Base-by-base conservation (phyloP, 75 land plant species). In the Chamaecyparis obtusa region DNA sequence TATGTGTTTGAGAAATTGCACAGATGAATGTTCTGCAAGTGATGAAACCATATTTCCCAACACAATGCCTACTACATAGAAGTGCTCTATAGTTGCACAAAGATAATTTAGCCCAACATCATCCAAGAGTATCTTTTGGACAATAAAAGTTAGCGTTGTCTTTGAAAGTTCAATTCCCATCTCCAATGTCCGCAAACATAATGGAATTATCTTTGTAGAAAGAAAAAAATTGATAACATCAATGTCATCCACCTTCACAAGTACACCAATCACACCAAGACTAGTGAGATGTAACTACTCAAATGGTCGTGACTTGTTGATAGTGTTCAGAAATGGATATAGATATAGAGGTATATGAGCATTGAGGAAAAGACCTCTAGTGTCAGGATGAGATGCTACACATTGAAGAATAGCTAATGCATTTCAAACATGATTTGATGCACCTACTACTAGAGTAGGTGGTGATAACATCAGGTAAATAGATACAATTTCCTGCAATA, bases 221-320 rank as follows among this genome's bases (percentile, higher is more conserved):
- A 98, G 95, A 79, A 98, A 95, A 87, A 96, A 98, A 85, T 94
- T 93, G 74, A 98, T 97, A 16, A 98, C 99, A 55, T 98, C 99
- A 5, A 96, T 94, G 84, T 98, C 99, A 92, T 96, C 97, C 87
- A 98, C 99, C 99, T 96, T 98, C 46, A 98, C 99, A 84, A 98
- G 89, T 51, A 99, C 99, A 71, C 99, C 99, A 92, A 98, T 98
- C 48, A 98, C 99, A 84, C 99, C 99, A 87, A 98, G 94, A 89
- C 99, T 98, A 41, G 99, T 98, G 37, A 98, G 96, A 78, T 99
- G 91, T 85, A 98, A 87, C 88, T 98, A 96, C 93, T 98, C 99
- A 89, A 98, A 98, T 55, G 99, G 99, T 85, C 97, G 92, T 72
- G 97, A 90, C 86, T 98, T 98, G 92, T 95, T 98, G 19, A 95